Conservation (phyloP, 495 filamentous ascomycete species). For the Xylaria scruposa region DNA sequence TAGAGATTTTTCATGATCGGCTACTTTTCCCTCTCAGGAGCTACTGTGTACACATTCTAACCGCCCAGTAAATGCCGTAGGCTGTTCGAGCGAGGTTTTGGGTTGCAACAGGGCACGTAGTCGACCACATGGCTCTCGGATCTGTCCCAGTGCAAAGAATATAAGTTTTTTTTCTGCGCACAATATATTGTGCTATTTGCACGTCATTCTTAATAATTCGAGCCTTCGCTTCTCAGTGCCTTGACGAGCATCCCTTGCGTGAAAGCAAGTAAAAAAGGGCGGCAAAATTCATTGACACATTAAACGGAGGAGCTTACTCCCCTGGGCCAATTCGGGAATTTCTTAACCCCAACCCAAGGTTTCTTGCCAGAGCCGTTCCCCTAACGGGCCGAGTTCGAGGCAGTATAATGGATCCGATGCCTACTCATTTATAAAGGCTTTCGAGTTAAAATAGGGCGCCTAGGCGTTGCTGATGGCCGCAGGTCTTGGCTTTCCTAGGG, state of each 20-base stretch:
- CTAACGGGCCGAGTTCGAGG: conserved; percentile 39
- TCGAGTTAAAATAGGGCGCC: background rate
- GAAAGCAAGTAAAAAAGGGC: conserved; percentile 32
- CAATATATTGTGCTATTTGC: conserved; percentile 36
- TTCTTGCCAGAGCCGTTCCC: conserved; percentile 8
- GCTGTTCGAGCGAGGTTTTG: background rate
- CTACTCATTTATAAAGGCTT: conserved; percentile 22
- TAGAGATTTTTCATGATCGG: background rate
- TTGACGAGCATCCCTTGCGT: conserved; percentile 23
- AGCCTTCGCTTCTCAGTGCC: conserved; percentile 28
- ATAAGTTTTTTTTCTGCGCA: conserved; percentile 25
- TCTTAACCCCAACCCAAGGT: conserved; percentile 20
- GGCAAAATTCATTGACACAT: conserved; percentile 41
- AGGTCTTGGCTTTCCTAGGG: conserved; percentile 14
- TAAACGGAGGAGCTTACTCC: conserved; percentile 36
- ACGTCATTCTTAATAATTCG: conserved; percentile 34
- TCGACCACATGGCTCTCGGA: background rate
- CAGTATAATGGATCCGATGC: conserved; percentile 39
- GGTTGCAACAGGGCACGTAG: background rate
- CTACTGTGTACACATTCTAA: background rate
- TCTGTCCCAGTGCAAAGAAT: background rate
- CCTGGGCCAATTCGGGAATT: conserved; percentile 35
- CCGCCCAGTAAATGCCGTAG: background rate
- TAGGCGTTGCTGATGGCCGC: background rate
- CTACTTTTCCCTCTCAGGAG: background rate